Conservation (phyloP, 2,329 filamentous ascomycete species). For the Paraconiothyrium sp. region DNA sequence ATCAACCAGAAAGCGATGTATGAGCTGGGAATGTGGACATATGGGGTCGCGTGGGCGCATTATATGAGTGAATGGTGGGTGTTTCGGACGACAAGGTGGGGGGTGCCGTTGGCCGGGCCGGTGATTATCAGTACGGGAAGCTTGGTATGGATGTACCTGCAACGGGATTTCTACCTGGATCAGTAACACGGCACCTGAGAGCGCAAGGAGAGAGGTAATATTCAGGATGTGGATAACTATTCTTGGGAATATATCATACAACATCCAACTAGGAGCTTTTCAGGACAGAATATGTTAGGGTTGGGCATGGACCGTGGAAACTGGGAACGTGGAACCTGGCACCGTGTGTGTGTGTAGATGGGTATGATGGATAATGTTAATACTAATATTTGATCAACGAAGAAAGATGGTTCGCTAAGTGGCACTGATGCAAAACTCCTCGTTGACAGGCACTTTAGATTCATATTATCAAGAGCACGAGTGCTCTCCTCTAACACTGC, state of each 20-base stretch:
- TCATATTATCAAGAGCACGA: neutral
- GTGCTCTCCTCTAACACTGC: neutral
- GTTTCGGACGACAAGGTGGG: conserved; percentile 77
- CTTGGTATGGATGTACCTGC: conserved; percentile 69
- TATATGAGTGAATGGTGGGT: conserved; percentile 83
- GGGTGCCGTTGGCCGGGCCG: conserved; percentile 67
- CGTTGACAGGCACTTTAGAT: too few species aligned
- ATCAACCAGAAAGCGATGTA: conserved; percentile 77
- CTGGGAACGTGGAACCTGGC: too few species aligned
- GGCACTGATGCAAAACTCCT: too few species aligned
- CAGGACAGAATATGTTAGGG: neutral
- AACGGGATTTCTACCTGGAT: conserved; percentile 74
- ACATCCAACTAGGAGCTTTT: neutral
- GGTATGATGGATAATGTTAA: too few species aligned
- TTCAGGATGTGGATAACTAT: neutral
- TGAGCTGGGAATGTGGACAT: conserved; percentile 83
- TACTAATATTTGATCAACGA: too few species aligned
- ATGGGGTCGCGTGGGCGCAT: conserved; percentile 78
- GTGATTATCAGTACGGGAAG: conserved; percentile 65
- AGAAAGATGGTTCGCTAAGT: too few species aligned
- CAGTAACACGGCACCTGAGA: conserved; percentile 9
- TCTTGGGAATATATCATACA: neutral
- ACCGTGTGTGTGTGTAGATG: too few species aligned
- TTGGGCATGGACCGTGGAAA: neutral
- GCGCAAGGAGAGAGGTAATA: neutral